A percentile compares a stretch with the other conserved stretches of the same genome.
Evolutionary conservation across 2,329 filamentous ascomycete species (phyloP).

Genomic region (Aureobasidium melanogenum): DNA sequence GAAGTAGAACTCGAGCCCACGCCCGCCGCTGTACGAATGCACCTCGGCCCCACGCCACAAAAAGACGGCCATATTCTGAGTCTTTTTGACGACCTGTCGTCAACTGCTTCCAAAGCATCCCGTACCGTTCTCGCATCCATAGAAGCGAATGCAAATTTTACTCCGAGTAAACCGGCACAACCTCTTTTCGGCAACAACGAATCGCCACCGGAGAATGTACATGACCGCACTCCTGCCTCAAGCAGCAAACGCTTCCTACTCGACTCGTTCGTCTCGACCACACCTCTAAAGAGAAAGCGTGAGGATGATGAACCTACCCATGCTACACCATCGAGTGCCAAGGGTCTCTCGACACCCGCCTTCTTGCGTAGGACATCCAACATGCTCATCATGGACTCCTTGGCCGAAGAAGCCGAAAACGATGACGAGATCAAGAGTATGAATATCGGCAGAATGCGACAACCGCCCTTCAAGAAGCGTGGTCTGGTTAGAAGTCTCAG

Average conservation of each 20-base stretch:
- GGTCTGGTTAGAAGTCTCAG: slow-evolving; percentile 60
- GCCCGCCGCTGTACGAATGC: slow-evolving; percentile 24
- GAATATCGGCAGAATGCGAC: slow-evolving; percentile 5
- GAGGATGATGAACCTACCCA: slow-evolving; percentile 36
- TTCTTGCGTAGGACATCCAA: slow-evolving; percentile 52
- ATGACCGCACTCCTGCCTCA: slow-evolving; percentile 40
- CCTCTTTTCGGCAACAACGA: background rate
- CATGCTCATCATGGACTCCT: slow-evolving; percentile 37
- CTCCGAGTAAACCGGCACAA: slow-evolving; percentile 28
- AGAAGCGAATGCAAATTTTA: slow-evolving; percentile 27
- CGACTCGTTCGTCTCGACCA: slow-evolving; percentile 51
- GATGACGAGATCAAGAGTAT: background rate
- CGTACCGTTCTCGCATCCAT: slow-evolving; percentile 24
- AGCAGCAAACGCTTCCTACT: slow-evolving; percentile 53
- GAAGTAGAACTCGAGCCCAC: slow-evolving; percentile 28
- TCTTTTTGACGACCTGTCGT: slow-evolving; percentile 62
- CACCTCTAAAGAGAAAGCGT: slow-evolving; percentile 45
- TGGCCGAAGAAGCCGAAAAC: slow-evolving; percentile 53
- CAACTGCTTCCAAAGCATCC: slow-evolving; percentile 36
- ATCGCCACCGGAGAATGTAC: slow-evolving; percentile 8
- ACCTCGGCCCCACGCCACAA: slow-evolving; percentile 68
- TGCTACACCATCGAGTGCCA: slow-evolving; percentile 52
- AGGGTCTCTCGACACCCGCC: slow-evolving; percentile 57
- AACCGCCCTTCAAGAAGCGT: slow-evolving; percentile 34
- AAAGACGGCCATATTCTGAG: slow-evolving; percentile 68